phyloP scores from a whole-genome alignment of 2,329 filamentous ascomycete genomes.

The Hymenoscyphus salicellus region DNA sequence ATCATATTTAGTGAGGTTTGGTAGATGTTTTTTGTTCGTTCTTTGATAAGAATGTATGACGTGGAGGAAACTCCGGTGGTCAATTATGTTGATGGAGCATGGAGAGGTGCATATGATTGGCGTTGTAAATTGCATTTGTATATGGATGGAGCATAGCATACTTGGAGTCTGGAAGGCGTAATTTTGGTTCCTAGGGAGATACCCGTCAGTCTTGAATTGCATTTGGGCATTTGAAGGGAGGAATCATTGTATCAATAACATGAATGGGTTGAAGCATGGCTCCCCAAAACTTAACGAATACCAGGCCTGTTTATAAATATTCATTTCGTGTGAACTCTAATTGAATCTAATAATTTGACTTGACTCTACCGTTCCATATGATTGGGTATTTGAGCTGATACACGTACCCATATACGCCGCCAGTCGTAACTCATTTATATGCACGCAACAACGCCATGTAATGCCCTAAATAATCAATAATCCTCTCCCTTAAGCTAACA shows the following conservation, averaged over 20 bases:
- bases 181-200: neutral
- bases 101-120: neutral
- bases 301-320: neutral
- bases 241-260: neutral
- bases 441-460: constrained; percentile 28
- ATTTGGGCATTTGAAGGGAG: neutral
- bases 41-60: neutral
- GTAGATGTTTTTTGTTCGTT: neutral
- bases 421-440: neutral
- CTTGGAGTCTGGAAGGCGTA: neutral
- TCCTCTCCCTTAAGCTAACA: constrained; percentile 29
- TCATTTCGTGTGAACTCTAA: neutral
- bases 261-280: neutral
- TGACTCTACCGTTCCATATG: neutral
- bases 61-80: neutral
- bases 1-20: neutral
- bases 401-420: neutral
- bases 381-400: neutral
- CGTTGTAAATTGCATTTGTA: neutral
- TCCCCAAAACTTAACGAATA: neutral
- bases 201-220: constrained; percentile 3
- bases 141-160: neutral
- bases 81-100: neutral
- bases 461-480: constrained; percentile 21
- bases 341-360: neutral